These are phyloP conservation scores for Colletotrichum sp. DNA, from an alignment of 2,329 filamentous ascomycete genomes.

Conservation along the genomic window DNA sequence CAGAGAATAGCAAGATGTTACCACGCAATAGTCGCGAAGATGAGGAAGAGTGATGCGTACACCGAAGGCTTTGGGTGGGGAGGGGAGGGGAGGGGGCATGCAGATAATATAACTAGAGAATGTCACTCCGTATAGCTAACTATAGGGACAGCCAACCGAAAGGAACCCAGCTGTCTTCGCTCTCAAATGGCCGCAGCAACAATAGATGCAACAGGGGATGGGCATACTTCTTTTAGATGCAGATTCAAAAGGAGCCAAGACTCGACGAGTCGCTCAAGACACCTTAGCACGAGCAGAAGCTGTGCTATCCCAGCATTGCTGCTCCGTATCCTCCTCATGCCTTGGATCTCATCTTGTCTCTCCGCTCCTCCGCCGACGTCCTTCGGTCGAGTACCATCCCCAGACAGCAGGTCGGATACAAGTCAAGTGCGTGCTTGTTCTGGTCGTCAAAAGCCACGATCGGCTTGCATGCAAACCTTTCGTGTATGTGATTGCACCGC, in stretches of 20 bases:
- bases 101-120: conserved; percentile 4
- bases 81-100: not conserved
- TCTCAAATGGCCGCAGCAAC: not conserved
- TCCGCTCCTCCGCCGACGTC: not conserved
- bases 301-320: not conserved
- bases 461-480: not conserved
- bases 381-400: not conserved
- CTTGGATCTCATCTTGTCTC: not conserved
- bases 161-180: not conserved
- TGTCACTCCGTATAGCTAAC: not conserved
- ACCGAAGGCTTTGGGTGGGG: not conserved
- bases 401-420: not conserved
- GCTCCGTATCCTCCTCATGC: not conserved
- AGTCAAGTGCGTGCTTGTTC: not conserved
- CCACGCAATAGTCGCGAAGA: not conserved
- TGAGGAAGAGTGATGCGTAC: not conserved
- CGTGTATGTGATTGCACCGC: not conserved
- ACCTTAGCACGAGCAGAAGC: not conserved
- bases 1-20: not conserved
- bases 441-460: not conserved
- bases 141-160: not conserved
- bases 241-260: conserved; percentile 11
- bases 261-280: not conserved
- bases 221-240: not conserved
- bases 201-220: not conserved